Evolutionary conservation across 2,329 filamentous ascomycete genomes (phyloP), one percentile per base, ranked within the genome.

Genomic region (Ophiosphaerella narmari): DNA sequence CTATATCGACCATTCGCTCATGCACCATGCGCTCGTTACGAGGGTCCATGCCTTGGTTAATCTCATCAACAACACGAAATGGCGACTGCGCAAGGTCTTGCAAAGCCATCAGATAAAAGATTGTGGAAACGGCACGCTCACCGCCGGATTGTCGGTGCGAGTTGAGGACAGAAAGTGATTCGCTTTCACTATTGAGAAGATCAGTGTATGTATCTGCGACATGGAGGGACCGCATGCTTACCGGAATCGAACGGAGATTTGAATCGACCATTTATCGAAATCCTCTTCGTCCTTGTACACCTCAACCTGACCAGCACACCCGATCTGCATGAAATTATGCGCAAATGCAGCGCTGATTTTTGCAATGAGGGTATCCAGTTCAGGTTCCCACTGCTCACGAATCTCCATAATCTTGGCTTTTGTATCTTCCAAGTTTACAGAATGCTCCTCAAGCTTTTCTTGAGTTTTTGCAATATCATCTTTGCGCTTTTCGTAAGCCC

Each of bases 21-120:
- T 99, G 94, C 13, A 99, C 92, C 85, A 97, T 95, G 62, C 94
- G 89, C 76, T 99, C 94, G 75, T 99, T 99, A 65, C 94, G 87
- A 37, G 93, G 94, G 73, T 99, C 94, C 94, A 99, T 99, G 60
- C 94, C 94, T 76, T 99, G 94, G 70, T 99, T 99, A 80, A 99
- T 99, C 77, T 99, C 94, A 75, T 99, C 94, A 51, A 99, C 94
- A 42, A 99, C 93, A 44, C 94, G 91, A 83, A 99, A 99, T 1
- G 94, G 94, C 3, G 92, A 91, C 65, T 91, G 89, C 13, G 94
- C 93, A 65, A 99, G 86, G 42, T 90, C 90, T 73, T 99, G 94
- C 23, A 99, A 83, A 5, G 94, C 91, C 92, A 99, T 97, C 48
- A 99, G 90, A 77, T 95, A 99, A 81, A 97, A 99, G 68, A 97